Conservation (phyloP, 2,329 filamentous ascomycete species). For the Colletotrichum neosansevieriae region DNA sequence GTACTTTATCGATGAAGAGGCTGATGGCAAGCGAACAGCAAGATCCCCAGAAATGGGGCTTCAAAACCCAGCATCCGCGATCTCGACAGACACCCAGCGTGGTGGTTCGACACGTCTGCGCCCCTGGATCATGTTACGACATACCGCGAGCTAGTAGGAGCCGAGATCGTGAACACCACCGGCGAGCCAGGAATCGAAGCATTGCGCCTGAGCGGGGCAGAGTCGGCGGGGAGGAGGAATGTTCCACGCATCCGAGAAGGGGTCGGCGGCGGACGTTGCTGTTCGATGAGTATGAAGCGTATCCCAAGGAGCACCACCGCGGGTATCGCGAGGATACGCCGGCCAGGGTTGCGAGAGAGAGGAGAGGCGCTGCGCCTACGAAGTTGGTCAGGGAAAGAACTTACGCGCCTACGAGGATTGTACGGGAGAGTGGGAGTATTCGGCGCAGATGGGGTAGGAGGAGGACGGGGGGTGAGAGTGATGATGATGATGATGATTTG, state of each 20-base stretch:
- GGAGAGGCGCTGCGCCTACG: background rate
- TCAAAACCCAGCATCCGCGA: background rate
- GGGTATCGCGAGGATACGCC: background rate
- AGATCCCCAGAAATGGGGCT: conserved; percentile 27
- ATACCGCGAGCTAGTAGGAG: background rate
- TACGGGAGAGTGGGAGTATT: background rate
- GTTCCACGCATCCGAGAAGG: background rate
- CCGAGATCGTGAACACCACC: background rate
- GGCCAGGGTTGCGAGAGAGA: background rate
- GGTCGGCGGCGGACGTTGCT: conserved; percentile 4
- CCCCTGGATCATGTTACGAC: background rate
- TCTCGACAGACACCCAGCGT: background rate
- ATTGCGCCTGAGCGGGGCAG: no score
- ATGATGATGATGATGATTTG: background rate
- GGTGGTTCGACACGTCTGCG: background rate
- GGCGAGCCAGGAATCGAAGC: no score
- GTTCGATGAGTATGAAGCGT: background rate
- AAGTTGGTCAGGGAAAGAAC: background rate
- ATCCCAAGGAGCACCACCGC: background rate
- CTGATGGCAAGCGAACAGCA: background rate
- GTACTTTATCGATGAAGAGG: background rate
- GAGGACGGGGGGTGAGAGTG: background rate
- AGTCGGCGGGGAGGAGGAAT: background rate
- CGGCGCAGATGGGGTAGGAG: background rate
- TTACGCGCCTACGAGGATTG: background rate